phyloP scores from a whole-genome alignment of 208 protist genomes.

The Acanthamoeba divionensis region DNA sequence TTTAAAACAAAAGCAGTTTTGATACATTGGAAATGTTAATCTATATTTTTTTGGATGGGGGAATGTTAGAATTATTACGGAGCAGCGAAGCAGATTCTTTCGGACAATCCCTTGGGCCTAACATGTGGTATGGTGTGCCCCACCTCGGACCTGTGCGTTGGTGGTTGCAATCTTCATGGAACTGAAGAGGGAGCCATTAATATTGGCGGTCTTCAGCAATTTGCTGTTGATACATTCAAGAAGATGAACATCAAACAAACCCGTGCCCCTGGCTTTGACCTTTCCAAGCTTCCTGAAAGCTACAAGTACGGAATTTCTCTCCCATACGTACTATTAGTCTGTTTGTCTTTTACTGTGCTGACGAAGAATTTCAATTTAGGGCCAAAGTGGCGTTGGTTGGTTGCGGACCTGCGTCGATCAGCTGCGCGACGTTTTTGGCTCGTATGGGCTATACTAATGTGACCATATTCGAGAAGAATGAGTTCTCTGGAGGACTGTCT shows the following conservation, averaged over 20 bases:
- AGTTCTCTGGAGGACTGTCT: constrained; percentile 81
- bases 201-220: constrained; percentile 83
- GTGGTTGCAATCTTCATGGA: constrained; percentile 83
- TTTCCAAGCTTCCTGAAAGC: constrained; percentile 73
- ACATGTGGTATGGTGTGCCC: constrained; percentile 87
- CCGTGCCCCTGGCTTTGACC: constrained; percentile 71
- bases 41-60: constrained; percentile 3
- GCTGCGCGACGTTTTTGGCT: constrained; percentile 84
- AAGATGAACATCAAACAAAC: constrained; percentile 83
- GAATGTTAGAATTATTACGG: constrained; percentile 81
- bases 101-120: constrained; percentile 84
- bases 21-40: background rate
- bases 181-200: constrained; percentile 82
- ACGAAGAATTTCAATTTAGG: background rate
- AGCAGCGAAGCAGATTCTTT: constrained; percentile 85
- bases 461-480: constrained; percentile 84
- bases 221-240: constrained; percentile 81
- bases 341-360: background rate
- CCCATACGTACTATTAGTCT: background rate
- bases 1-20: background rate
- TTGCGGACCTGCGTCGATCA: constrained; percentile 85
- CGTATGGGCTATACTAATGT: constrained; percentile 86
- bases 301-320: constrained; percentile 61
- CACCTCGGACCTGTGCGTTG: constrained; percentile 78
- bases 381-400: constrained; percentile 76